Conservation (phyloP, 177 flowering plant genomes). For the Vitis hybrid region DNA sequence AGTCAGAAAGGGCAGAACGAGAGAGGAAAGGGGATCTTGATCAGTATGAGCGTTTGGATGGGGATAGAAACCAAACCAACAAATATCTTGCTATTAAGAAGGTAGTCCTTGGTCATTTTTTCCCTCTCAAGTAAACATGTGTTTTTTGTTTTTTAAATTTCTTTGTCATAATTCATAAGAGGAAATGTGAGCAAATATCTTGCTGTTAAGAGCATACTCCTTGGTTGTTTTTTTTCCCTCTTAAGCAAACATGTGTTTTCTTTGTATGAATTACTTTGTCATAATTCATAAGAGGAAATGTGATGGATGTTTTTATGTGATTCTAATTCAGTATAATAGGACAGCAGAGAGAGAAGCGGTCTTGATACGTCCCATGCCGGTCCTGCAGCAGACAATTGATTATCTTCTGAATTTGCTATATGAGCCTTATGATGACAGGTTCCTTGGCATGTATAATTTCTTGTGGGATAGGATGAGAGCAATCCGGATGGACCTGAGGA, state of each 20-base stretch:
- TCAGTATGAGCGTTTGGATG: slow-evolving; percentile 84
- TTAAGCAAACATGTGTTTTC: background rate
- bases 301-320: slow-evolving; percentile 23
- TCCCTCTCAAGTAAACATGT: background rate
- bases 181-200: slow-evolving; percentile 12
- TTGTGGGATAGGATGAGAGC: slow-evolving; percentile 99
- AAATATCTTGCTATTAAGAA: slow-evolving; percentile 84
- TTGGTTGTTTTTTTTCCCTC: background rate
- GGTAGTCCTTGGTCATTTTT: slow-evolving; percentile 37
- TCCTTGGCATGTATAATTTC: slow-evolving; percentile 88
- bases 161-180: background rate
- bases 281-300: slow-evolving; percentile 8
- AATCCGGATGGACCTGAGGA: slow-evolving; percentile 93
- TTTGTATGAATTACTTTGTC: background rate
- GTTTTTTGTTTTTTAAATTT: background rate
- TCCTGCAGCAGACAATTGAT: slow-evolving; percentile 81
- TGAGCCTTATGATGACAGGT: slow-evolving; percentile 73
- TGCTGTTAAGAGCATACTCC: background rate
- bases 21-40: slow-evolving; percentile 99
- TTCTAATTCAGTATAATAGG: slow-evolving; percentile 72
- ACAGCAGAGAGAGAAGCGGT: slow-evolving; percentile 93
- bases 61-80: slow-evolving; percentile 89
- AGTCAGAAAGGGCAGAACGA: slow-evolving; percentile 86
- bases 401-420: slow-evolving; percentile 81
- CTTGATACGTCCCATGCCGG: slow-evolving; percentile 91